Evolutionary conservation across 495 filamentous ascomycete species (phyloP).

Genomic region (Barbatosphaeria neglecta): DNA sequence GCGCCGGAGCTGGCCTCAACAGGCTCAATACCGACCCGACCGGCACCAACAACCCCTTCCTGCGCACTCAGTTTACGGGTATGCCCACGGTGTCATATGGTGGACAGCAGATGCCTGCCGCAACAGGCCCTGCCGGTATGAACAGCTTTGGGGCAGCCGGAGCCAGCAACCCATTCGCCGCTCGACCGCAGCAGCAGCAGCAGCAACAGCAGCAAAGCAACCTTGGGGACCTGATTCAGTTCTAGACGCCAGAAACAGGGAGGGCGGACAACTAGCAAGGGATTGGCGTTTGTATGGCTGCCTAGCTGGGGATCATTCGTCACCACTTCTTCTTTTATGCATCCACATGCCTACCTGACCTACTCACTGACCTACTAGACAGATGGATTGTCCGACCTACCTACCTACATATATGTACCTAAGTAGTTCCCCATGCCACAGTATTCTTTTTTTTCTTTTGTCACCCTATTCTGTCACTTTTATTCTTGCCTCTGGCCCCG

Average conservation of each 20-base stretch:
- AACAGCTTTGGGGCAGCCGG: slow-evolving; percentile 38
- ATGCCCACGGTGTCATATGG: slow-evolving; percentile 52
- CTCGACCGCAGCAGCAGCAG: slow-evolving; percentile 48
- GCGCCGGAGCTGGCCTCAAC: slow-evolving; percentile 65
- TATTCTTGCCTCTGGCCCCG: no score
- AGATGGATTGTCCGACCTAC: no score
- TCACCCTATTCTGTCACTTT: no score
- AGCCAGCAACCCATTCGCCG: slow-evolving; percentile 65
- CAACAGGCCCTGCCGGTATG: slow-evolving; percentile 61
- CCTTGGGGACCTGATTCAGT: slow-evolving; percentile 84
- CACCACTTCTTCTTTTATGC: no score
- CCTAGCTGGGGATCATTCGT: no score
- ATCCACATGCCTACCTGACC: no score
- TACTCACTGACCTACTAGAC: no score
- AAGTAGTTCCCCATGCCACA: no score
- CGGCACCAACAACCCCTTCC: slow-evolving; percentile 89
- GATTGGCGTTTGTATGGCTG: slow-evolving; percentile 5
- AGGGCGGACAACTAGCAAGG: background rate
- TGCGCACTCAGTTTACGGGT: slow-evolving; percentile 67
- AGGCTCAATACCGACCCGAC: slow-evolving; percentile 60
- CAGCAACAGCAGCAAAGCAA: slow-evolving; percentile 40
- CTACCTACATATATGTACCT: no score
- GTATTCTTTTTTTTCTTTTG: no score
- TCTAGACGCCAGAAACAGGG: no score
- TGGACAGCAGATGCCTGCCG: slow-evolving; percentile 54